phyloP scores from a whole-genome alignment of 768 basidiomycete genomes.

The Lactarius indigo region DNA sequence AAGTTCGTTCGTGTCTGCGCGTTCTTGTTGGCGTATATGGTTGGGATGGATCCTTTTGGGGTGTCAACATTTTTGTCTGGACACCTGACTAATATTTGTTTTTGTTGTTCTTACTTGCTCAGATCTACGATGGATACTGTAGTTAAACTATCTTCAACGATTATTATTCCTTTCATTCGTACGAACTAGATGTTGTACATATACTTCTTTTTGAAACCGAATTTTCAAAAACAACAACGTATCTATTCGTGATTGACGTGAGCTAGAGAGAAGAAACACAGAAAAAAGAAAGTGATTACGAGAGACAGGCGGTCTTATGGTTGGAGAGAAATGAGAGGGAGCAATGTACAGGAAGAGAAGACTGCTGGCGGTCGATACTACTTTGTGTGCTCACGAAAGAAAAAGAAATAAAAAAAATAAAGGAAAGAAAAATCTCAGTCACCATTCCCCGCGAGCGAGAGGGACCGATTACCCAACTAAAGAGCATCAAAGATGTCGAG shows the following conservation, averaged over 20 bases:
- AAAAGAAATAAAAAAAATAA: background rate
- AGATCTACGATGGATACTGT: background rate
- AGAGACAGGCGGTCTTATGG: constrained; percentile 6
- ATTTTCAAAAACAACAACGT: background rate
- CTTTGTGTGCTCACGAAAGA: background rate
- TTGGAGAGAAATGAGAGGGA: background rate
- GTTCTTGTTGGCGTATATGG: background rate
- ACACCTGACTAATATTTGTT: background rate
- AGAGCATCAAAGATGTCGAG: constrained; percentile 29
- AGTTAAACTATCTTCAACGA: background rate
- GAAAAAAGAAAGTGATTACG: background rate
- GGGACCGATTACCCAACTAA: constrained; percentile 1
- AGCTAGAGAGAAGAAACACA: background rate
- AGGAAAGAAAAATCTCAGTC: background rate
- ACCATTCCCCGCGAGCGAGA: background rate
- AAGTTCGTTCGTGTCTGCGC: background rate
- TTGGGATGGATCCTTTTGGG: background rate
- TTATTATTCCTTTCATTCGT: background rate
- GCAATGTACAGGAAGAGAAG: constrained; percentile 9
- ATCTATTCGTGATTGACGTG: constrained; percentile 18
- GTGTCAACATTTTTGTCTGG: background rate
- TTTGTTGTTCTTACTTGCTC: background rate
- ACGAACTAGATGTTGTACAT: background rate
- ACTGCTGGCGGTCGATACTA: constrained; percentile 14
- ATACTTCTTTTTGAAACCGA: background rate